Evolutionary conservation across 306 rosid genomes (phyloP).

Genomic region (Cicer chorassanicum): DNA sequence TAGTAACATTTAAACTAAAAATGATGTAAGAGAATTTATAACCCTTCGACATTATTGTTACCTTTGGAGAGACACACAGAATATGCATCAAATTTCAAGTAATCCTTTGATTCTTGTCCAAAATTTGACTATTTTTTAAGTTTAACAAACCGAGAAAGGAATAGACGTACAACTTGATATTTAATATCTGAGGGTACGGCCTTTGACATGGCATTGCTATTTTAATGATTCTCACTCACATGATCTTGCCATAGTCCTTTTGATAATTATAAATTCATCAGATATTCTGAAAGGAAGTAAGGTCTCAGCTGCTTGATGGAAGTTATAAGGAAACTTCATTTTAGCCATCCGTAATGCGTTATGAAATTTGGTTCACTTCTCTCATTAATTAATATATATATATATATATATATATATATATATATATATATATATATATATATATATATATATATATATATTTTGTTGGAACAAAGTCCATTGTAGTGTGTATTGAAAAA

Average conservation of each 20-base stretch:
- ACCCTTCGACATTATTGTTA: neutral
- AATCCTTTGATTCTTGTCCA: constrained; percentile 30
- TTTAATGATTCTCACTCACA: constrained; percentile 48
- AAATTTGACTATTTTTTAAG: too few species aligned
- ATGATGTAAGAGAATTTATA: neutral
- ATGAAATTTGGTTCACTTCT: constrained; percentile 28
- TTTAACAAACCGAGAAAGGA: constrained; percentile 1
- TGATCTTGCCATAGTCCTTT: constrained; percentile 51
- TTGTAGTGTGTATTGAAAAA: too few species aligned
- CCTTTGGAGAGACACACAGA: constrained; percentile 40
- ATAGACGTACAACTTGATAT: constrained; percentile 12
- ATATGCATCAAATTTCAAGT: constrained; percentile 45
- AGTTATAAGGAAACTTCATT: constrained; percentile 62
- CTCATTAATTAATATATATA: neutral
- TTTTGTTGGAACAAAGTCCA: too few species aligned
- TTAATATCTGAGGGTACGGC: constrained; percentile 50
- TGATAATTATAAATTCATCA: constrained; percentile 37
- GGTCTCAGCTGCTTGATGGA: constrained; percentile 45
- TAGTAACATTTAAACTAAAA: too few species aligned
- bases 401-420: too few species aligned
- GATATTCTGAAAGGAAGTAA: constrained; percentile 39
- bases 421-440: too few species aligned
- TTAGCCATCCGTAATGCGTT: constrained; percentile 38
- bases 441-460: too few species aligned
- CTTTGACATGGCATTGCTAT: constrained; percentile 45